Conservation (phyloP, 2,329 filamentous ascomycete species). For the Trichoderma guizhouense region DNA sequence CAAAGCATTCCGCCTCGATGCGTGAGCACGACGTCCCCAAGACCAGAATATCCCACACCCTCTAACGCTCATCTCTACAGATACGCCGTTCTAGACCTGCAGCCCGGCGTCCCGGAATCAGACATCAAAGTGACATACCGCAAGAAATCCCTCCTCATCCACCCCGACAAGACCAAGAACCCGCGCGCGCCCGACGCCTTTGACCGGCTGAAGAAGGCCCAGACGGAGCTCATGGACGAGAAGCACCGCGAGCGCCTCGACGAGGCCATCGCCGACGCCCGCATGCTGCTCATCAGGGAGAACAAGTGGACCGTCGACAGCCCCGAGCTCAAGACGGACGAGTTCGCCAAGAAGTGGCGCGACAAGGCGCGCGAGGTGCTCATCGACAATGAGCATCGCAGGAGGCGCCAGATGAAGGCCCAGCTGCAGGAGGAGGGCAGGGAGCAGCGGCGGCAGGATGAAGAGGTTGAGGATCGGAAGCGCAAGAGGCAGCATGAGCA, state of each 20-base stretch:
- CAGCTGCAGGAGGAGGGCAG: constrained; percentile 96
- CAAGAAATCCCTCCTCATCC: constrained; percentile 97
- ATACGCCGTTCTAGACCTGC: constrained; percentile 92
- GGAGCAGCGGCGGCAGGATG: constrained; percentile 80
- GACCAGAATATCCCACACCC: too few species aligned
- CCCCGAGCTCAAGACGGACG: constrained; percentile 77
- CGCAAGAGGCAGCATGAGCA: constrained; percentile 88
- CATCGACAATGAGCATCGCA: constrained; percentile 85
- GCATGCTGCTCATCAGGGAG: constrained; percentile 90
- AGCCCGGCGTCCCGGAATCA: constrained; percentile 89
- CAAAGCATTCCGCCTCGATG: constrained; percentile 75
- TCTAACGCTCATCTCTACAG: constrained; percentile 37
- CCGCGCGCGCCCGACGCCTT: constrained; percentile 90
- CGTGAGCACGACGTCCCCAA: constrained; percentile 37
- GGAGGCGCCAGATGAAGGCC: constrained; percentile 81
- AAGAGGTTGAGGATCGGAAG: constrained; percentile 76
- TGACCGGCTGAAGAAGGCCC: constrained; percentile 92
- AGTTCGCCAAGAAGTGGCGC: constrained; percentile 82
- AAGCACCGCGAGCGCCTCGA: constrained; percentile 84
- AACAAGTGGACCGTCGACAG: constrained; percentile 90
- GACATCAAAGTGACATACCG: constrained; percentile 95
- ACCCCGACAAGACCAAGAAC: constrained; percentile 96
- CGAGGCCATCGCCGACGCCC: constrained; percentile 92
- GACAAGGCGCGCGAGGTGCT: constrained; percentile 87
- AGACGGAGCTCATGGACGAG: constrained; percentile 88